Conservation (phyloP, 305 asterid species). For the Rubia balearica region DNA sequence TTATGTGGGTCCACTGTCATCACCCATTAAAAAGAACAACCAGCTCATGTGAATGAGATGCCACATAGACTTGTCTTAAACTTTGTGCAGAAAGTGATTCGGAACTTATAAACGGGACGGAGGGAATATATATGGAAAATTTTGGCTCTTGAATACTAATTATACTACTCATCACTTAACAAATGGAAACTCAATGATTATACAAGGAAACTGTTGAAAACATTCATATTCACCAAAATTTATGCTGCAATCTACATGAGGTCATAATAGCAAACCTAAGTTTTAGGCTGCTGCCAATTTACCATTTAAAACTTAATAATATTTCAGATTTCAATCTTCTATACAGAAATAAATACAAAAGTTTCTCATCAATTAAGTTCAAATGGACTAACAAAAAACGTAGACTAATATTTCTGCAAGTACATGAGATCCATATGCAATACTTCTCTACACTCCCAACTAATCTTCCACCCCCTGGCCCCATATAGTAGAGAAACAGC, state of each 20-base stretch:
- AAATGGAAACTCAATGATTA: not conserved
- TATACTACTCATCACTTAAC: not conserved
- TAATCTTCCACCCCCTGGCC: not conserved
- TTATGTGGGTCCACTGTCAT: no score
- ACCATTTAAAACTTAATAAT: not conserved
- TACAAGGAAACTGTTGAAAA: not conserved
- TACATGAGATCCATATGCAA: not conserved
- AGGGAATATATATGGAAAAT: no score
- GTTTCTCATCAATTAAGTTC: not conserved
- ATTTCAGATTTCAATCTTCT: not conserved
- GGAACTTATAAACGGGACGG: no score
- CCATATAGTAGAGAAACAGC: not conserved
- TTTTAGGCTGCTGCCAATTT: conserved; percentile 1
- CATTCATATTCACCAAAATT: not conserved
- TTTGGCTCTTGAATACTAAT: not conserved
- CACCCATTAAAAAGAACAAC: no score
- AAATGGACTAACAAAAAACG: not conserved
- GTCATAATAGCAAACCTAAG: not conserved
- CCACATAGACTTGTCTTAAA: no score
- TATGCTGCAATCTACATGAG: not conserved
- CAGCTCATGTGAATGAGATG: no score
- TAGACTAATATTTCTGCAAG: not conserved
- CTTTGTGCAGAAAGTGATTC: no score
- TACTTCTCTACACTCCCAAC: not conserved
- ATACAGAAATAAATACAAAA: not conserved